Evolutionary conservation across 177 flowering plant species (phyloP).

Genomic region (Telopea speciosissima): DNA sequence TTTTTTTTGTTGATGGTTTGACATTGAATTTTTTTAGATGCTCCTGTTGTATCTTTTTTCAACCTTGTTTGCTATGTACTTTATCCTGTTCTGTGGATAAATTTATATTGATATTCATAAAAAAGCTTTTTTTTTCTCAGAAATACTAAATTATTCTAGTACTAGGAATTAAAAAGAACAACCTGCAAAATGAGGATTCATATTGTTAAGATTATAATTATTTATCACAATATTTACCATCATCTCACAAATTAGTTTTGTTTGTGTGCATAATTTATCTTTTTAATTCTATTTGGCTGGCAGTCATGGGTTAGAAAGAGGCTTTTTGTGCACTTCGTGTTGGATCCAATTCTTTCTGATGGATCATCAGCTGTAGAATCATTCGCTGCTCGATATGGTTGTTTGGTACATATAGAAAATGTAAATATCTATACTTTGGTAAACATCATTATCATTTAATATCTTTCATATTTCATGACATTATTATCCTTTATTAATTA

Average conservation of each 20-base stretch:
- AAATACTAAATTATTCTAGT: too few relatives aligned
- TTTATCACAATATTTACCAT: neutral
- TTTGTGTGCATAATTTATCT: neutral
- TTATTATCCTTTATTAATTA: conserved; percentile 4
- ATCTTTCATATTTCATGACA: neutral
- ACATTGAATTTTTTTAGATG: too few relatives aligned
- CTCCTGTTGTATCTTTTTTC: too few relatives aligned
- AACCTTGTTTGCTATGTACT: too few relatives aligned
- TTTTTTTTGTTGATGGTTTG: too few relatives aligned
- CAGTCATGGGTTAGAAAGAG: conserved; percentile 51
- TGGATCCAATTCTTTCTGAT: conserved; percentile 41
- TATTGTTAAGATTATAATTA: too few relatives aligned
- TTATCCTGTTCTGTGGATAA: too few relatives aligned
- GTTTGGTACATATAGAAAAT: conserved; percentile 52
- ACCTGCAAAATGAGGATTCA: too few relatives aligned
- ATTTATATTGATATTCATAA: too few relatives aligned
- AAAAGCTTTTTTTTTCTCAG: too few relatives aligned
- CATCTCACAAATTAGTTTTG: neutral
- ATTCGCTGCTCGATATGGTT: conserved; percentile 65
- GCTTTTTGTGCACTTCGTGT: conserved; percentile 64
- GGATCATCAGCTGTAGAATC: conserved; percentile 36
- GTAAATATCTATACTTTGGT: conserved; percentile 29
- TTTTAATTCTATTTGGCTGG: conserved; percentile 17
- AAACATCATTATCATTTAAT: neutral
- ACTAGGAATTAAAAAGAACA: too few relatives aligned